These are phyloP conservation scores for Dioscorea alata DNA, from an alignment of 106 monocot genomes.

Conservation along the genomic window DNA sequence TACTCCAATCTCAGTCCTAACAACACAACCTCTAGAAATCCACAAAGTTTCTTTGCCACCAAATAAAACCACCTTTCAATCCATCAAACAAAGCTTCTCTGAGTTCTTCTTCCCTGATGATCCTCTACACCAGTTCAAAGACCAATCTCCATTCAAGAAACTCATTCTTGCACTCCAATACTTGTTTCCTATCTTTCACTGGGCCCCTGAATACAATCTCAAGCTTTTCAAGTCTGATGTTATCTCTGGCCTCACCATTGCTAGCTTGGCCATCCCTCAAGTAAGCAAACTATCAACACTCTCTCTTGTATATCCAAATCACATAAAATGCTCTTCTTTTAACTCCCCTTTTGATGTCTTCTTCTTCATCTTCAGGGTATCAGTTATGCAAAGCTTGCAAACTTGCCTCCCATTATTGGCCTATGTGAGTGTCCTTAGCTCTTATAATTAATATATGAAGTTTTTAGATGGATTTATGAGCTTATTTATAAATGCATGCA, in stretches of 20 bases:
- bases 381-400: slow-evolving; percentile 91
- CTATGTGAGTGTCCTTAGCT: slow-evolving; percentile 46
- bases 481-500: slow-evolving; percentile 10
- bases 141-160: slow-evolving; percentile 36
- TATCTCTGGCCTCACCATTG: slow-evolving; percentile 88
- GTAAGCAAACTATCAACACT: slow-evolving; percentile 12
- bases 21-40: slow-evolving; percentile 26
- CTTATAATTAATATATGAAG: neutral
- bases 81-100: slow-evolving; percentile 43
- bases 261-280: slow-evolving; percentile 85
- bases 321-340: neutral
- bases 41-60: slow-evolving; percentile 69
- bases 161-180: slow-evolving; percentile 61
- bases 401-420: slow-evolving; percentile 84
- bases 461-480: neutral
- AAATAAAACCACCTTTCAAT: slow-evolving; percentile 29
- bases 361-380: slow-evolving; percentile 53
- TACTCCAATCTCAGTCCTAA: too few relatives aligned
- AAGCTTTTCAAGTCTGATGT: slow-evolving; percentile 64
- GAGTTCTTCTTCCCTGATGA: slow-evolving; percentile 85
- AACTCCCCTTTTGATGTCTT: neutral
- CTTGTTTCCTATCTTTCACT: slow-evolving; percentile 78
- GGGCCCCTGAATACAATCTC: slow-evolving; percentile 73
- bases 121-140: slow-evolving; percentile 78
- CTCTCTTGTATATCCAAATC: neutral